Evolutionary conservation across 1,284 basidiomycete genomes (phyloP), one percentile per base, ranked within the genome.

Genomic region (Microbotryomycetes sp.): DNA sequence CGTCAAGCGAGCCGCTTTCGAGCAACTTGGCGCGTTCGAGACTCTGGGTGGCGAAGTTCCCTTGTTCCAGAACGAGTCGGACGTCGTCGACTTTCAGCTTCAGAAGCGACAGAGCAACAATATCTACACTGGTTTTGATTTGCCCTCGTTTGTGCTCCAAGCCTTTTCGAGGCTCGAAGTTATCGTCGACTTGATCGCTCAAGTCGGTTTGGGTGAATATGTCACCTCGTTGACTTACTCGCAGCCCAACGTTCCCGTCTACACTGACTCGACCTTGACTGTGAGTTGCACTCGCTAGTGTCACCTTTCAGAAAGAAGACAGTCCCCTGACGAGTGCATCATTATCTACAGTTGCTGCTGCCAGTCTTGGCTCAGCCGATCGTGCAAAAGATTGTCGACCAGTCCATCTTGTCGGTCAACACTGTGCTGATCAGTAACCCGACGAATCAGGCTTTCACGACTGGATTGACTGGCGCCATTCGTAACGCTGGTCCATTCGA

Each of bases 401-500:
- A 79, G 26, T 79, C 85, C 9, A 74, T 78, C 21, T 75, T 89
- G 55, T 79, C 83, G 6, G 76, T 87, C 58, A 78, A 81, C 49
- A 81, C 76, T 0, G 81, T 87, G 11, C 68, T 85, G 48, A 86
- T 87, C 73, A 79, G 77, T 26, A 73, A 84, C 65, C 81, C 83
- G 2, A 26, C 46, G 0, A 59, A 64, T 46, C 11, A n/a, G n/a
- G 50, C 50, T 60, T 89, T 89, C 71, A 78, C 82, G 21, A 82
- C 84, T 2, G 77, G 77, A 55, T 73, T 89, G 57, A 81, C 79
- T 45, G 87, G 87, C 28, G 81, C 79, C 48, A 86, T 89, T 69
- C 82, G 79, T n/a, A 82, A 87, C 61, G 81, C 87, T 23, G 87
- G 87, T 30, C 87, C 87, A 49, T 89, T 89, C 70, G 85, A 89